Evolutionary conservation across 2,329 filamentous ascomycete species (phyloP).

Genomic region (Arthroderma sp.): DNA sequence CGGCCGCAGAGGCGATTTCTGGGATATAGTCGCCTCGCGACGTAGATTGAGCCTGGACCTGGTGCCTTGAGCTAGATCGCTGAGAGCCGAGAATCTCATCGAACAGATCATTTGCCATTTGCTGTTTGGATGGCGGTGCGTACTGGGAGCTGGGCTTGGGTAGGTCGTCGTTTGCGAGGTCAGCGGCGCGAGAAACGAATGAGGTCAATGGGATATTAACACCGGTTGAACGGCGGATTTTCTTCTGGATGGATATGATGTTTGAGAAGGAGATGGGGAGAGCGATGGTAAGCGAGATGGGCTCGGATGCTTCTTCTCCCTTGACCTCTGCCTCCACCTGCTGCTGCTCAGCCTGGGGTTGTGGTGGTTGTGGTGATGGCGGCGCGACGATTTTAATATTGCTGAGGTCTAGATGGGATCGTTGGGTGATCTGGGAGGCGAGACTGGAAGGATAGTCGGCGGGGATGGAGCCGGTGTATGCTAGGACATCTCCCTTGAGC

Average conservation of each 20-base stretch:
- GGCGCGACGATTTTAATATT: constrained; percentile 73
- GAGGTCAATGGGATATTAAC: constrained; percentile 71
- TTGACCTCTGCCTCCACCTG: constrained; percentile 7
- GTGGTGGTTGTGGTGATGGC: constrained; percentile 19
- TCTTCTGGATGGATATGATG: constrained; percentile 67
- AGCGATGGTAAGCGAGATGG: constrained; percentile 37
- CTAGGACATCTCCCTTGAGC: constrained; percentile 89
- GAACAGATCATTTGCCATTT: constrained; percentile 64
- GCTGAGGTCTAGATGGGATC: constrained; percentile 77
- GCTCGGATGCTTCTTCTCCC: constrained; percentile 17
- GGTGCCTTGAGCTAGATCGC: constrained; percentile 24
- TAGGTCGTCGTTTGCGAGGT: constrained; percentile 77
- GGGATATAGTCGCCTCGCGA: constrained; percentile 56
- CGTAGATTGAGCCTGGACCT: constrained; percentile 10
- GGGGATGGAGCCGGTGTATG: constrained; percentile 68
- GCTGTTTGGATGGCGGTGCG: constrained; percentile 40
- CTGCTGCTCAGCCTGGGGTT: constrained; percentile 16
- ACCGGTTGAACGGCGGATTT: constrained; percentile 63
- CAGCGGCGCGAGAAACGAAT: constrained; percentile 72
- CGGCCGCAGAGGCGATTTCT: constrained; percentile 48
- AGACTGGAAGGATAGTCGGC: constrained; percentile 57
- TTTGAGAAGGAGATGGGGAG: constrained; percentile 66
- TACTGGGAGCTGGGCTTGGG: constrained; percentile 43
- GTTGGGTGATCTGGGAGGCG: constrained; percentile 58
- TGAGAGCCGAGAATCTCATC: constrained; percentile 66